phyloP scores from a whole-genome alignment of 2,329 filamentous ascomycete genomes.

The Sclerotinia minor region DNA sequence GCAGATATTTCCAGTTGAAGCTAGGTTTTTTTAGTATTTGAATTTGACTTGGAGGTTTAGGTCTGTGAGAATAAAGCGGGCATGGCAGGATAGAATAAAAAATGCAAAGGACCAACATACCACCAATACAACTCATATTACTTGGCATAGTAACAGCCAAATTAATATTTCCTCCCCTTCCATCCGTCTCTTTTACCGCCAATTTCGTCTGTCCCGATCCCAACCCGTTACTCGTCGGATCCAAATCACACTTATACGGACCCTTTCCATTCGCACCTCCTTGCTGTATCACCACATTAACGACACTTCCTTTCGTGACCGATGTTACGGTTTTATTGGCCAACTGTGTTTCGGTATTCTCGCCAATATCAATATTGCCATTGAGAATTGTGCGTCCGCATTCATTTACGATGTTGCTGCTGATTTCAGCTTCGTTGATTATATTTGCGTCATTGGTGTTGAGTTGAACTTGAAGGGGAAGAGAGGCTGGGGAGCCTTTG shows the following conservation, averaged over 20 bases:
- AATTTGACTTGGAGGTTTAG: no score
- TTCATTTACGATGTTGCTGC: constrained; percentile 54
- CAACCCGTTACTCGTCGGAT: constrained; percentile 44
- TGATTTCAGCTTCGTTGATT: constrained; percentile 59
- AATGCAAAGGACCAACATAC: neutral
- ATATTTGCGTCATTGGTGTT: constrained; percentile 60
- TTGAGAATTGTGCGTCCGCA: constrained; percentile 62
- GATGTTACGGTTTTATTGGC: constrained; percentile 50
- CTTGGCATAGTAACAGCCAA: constrained; percentile 9
- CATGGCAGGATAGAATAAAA: neutral
- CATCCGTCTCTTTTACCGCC: constrained; percentile 3
- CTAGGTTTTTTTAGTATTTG: constrained; percentile 5
- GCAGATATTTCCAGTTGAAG: constrained; percentile 55
- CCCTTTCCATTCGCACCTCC: constrained; percentile 56
- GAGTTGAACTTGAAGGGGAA: constrained; percentile 54
- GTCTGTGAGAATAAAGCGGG: neutral
- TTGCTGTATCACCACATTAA: constrained; percentile 56
- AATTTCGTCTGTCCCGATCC: constrained; percentile 4
- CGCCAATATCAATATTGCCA: constrained; percentile 62
- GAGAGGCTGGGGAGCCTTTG: constrained; percentile 8
- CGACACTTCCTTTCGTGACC: constrained; percentile 48
- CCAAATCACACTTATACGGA: constrained; percentile 56
- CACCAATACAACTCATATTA: constrained; percentile 14
- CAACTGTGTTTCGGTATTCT: constrained; percentile 55
- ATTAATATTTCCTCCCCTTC: neutral